These are phyloP conservation scores for Colletotrichum sp. DNA, from an alignment of 2,329 filamentous ascomycete genomes.

Conservation along the genomic window DNA sequence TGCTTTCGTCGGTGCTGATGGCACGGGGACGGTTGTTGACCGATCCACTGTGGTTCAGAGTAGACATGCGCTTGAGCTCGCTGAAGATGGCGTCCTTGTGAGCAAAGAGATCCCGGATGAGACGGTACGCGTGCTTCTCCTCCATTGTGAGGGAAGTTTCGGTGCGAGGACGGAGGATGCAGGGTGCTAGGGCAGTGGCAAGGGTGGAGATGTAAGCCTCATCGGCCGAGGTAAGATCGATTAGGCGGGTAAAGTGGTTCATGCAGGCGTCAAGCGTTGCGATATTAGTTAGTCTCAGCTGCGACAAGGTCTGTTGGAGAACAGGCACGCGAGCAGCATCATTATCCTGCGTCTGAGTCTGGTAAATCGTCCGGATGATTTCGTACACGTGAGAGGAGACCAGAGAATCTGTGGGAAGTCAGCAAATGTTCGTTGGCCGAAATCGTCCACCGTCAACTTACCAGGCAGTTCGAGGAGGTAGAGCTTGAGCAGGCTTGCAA, in stretches of 20 bases:
- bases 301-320: slow-evolving; percentile 92
- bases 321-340: slow-evolving; percentile 86
- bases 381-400: slow-evolving; percentile 99
- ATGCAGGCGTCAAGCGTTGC: slow-evolving; percentile 98
- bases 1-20: slow-evolving; percentile 94
- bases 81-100: slow-evolving; percentile 96
- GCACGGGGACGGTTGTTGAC: slow-evolving; percentile 72
- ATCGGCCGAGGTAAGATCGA: slow-evolving; percentile 95
- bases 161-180: slow-evolving; percentile 83
- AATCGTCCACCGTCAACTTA: slow-evolving; percentile 46
- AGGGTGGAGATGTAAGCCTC: slow-evolving; percentile 82
- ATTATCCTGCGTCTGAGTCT: slow-evolving; percentile 68
- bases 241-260: slow-evolving; percentile 96
- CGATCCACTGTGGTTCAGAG: slow-evolving; percentile 69
- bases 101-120: slow-evolving; percentile 89
- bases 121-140: slow-evolving; percentile 88
- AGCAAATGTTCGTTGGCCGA: slow-evolving; percentile 23
- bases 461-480: slow-evolving; percentile 94
- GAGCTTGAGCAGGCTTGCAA: slow-evolving; percentile 90
- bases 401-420: slow-evolving; percentile 75
- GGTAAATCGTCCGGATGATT: slow-evolving; percentile 97
- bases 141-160: slow-evolving; percentile 94
- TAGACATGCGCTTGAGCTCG: slow-evolving; percentile 89
- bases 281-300: slow-evolving; percentile 95
- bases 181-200: slow-evolving; percentile 78